These are phyloP conservation scores for Nasturtium officinale DNA, from an alignment of 345 rosid genomes.

Conservation along the genomic window DNA sequence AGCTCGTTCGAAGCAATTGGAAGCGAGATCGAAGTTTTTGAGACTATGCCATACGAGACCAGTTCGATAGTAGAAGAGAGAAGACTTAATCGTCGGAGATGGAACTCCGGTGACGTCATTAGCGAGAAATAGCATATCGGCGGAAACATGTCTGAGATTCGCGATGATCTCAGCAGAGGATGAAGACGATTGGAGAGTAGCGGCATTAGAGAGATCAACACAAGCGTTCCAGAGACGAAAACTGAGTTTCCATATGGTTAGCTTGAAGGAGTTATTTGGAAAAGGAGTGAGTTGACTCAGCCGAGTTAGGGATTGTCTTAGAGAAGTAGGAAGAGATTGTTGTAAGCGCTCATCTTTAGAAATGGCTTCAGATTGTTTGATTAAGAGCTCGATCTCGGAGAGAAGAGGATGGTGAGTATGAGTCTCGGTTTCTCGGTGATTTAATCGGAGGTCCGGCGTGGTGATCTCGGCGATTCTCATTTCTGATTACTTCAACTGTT, in stretches of 20 bases:
- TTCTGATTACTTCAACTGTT: conserved; percentile 13
- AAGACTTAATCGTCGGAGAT: conserved; percentile 68
- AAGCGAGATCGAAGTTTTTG: conserved; percentile 70
- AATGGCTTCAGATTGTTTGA: conserved; percentile 62
- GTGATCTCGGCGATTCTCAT: conserved; percentile 90
- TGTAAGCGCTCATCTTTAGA: conserved; percentile 44
- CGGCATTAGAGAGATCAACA: conserved; percentile 77
- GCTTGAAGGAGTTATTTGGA: conserved; percentile 62
- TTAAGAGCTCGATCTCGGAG: conserved; percentile 65
- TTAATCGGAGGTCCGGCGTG: conserved; percentile 57
- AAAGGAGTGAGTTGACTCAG: conserved; percentile 64
- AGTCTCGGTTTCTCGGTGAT: conserved; percentile 28
- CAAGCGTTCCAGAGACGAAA: conserved; percentile 97
- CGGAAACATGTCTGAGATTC: conserved; percentile 70
- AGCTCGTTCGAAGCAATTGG: conserved; percentile 83
- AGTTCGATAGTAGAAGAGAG: conserved; percentile 79
- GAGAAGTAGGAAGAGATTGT: conserved; percentile 54
- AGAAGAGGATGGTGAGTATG: conserved; percentile 46
- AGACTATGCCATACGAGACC: conserved; percentile 72
- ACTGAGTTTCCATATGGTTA: conserved; percentile 83
- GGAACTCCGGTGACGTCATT: conserved; percentile 68
- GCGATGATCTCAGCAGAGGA: conserved; percentile 48
- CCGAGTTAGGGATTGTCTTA: conserved; percentile 57
- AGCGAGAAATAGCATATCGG: conserved; percentile 82
- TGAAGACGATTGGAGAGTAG: conserved; percentile 49